A percentile compares a stretch with the other conserved stretches of the same genome.
phyloP scores from a whole-genome alignment of 352 stramenopile genomes.

The Phytopythium ostracodes region DNA sequence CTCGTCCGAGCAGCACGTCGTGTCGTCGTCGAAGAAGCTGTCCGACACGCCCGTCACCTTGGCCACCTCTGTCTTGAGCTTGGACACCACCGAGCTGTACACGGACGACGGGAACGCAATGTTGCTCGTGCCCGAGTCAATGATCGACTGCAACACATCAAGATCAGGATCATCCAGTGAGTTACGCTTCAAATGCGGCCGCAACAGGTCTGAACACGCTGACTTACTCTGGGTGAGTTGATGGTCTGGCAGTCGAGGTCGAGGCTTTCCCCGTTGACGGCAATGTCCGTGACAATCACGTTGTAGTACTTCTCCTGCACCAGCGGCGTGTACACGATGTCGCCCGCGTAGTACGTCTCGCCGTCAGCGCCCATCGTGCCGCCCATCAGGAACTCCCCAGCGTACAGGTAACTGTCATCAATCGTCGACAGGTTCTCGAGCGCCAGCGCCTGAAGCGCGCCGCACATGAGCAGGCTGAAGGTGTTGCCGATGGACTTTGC shows the following conservation, averaged over 20 bases:
- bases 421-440: constrained; percentile 28
- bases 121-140: constrained; percentile 81
- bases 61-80: constrained; percentile 52
- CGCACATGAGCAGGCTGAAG: constrained; percentile 78
- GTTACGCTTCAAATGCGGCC: too few species aligned
- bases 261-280: constrained; percentile 39
- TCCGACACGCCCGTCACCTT: constrained; percentile 37
- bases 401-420: constrained; percentile 41
- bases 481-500: constrained; percentile 34
- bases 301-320: constrained; percentile 79
- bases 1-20: constrained; percentile 57
- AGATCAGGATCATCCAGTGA: not conserved
- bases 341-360: constrained; percentile 50
- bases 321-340: constrained; percentile 69
- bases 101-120: constrained; percentile 67
- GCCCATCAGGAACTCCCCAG: constrained; percentile 58
- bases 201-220: not conserved
- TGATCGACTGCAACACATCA: constrained; percentile 31
- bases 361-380: constrained; percentile 40
- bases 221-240: constrained; percentile 50
- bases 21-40: constrained; percentile 67
- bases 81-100: constrained; percentile 51
- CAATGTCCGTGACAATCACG: constrained; percentile 68
- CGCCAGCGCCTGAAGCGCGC: constrained; percentile 60
- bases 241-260: constrained; percentile 52